Evolutionary conservation across 2,329 filamentous ascomycete species (phyloP).

Genomic region (Xylariaceae sp.): DNA sequence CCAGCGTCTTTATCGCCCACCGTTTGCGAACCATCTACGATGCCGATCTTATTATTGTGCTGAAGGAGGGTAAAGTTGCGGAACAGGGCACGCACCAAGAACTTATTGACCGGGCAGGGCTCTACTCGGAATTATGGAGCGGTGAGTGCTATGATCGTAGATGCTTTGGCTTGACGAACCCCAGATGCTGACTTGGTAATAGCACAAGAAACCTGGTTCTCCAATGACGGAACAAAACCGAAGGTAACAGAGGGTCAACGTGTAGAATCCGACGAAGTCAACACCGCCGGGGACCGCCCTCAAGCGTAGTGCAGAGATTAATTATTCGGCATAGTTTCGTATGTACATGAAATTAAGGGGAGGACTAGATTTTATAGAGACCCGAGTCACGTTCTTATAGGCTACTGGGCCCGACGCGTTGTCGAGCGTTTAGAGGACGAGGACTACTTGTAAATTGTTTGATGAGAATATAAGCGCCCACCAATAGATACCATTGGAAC

Average conservation of each 20-base stretch:
- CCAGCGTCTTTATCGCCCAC: slow-evolving; percentile 93
- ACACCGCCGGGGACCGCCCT: not conserved
- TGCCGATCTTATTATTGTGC: slow-evolving; percentile 85
- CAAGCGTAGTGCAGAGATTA: not conserved
- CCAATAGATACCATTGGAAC: not conserved
- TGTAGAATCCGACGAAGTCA: not conserved
- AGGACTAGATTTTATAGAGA: slow-evolving; percentile 6
- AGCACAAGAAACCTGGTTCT: slow-evolving; percentile 21
- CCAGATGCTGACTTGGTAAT: not conserved
- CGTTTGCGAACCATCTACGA: slow-evolving; percentile 90
- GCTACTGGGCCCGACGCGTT: not conserved
- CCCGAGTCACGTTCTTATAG: not conserved
- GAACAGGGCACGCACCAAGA: slow-evolving; percentile 86
- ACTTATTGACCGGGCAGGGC: slow-evolving; percentile 69
- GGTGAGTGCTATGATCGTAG: slow-evolving; percentile 50
- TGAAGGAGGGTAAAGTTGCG: slow-evolving; percentile 78
- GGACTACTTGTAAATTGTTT: not conserved
- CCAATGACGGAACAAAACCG: slow-evolving; percentile 10
- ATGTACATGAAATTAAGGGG: not conserved
- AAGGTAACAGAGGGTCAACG: not conserved
- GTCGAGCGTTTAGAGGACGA: not conserved
- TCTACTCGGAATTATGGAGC: slow-evolving; percentile 90
- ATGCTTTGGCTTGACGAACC: not conserved
- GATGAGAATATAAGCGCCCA: not conserved
- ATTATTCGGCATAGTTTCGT: no score